A percentile compares a stretch with the other conserved stretches of the same genome.
phyloP scores from a whole-genome alignment of 1,284 basidiomycete species.

The Pseudozyma pruni region DNA sequence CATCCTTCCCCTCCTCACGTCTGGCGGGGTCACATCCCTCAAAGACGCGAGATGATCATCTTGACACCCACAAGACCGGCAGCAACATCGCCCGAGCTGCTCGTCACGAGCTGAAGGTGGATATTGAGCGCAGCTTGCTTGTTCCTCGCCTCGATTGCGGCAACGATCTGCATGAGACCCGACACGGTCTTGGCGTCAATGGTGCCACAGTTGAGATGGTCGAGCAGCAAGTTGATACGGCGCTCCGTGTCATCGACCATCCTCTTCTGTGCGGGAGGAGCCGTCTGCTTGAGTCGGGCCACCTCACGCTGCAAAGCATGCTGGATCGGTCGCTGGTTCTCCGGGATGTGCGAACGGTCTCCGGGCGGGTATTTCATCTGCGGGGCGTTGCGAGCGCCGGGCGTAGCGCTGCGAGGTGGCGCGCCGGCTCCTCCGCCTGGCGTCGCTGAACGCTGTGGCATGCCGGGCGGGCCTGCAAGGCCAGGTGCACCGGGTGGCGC shows the following conservation, averaged over 20 bases:
- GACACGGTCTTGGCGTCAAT: conserved; percentile 69
- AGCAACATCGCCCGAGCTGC: conserved; percentile 59
- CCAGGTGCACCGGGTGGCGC: conserved; percentile 30
- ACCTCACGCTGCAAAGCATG: conserved; percentile 66
- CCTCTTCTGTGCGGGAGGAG: conserved; percentile 81
- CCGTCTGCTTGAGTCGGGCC: conserved; percentile 43
- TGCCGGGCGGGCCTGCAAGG: conserved; percentile 54
- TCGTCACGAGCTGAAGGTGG: conserved; percentile 63
- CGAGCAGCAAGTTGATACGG: conserved; percentile 85
- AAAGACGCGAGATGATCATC: conserved; percentile 59
- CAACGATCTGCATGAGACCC: conserved; percentile 64
- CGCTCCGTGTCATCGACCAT: conserved; percentile 89
- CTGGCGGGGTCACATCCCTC: too few relatives aligned
- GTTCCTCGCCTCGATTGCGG: conserved; percentile 62
- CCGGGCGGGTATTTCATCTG: conserved; percentile 87
- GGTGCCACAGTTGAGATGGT: conserved; percentile 89
- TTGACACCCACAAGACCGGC: conserved; percentile 64
- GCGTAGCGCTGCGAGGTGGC: conserved; percentile 53
- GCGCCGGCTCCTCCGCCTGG: conserved; percentile 67
- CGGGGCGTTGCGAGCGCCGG: conserved; percentile 50
- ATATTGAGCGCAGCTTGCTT: conserved; percentile 59
- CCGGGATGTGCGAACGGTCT: conserved; percentile 89
- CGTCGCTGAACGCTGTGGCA: conserved; percentile 68
- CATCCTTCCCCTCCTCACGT: too few relatives aligned
- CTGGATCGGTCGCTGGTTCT: conserved; percentile 76